Base-by-base conservation (phyloP, 345 rosid species). In the Rhodamnia rubescens region DNA sequence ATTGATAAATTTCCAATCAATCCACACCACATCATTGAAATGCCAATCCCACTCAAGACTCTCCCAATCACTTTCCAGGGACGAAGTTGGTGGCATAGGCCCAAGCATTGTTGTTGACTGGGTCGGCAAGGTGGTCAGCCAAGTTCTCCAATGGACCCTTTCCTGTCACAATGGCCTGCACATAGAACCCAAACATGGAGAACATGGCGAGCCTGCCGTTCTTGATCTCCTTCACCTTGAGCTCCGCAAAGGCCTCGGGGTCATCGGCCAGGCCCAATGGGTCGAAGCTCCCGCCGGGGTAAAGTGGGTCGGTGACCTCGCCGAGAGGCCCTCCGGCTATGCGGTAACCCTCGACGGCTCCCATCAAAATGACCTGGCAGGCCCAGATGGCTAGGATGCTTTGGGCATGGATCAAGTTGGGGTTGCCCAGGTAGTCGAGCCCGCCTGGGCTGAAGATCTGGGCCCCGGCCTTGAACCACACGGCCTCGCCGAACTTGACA, bases 191-290 rank as follows among this genome's bases (percentile, higher is more conserved):
- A 6, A 85, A 85, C 87, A 85, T 89, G 29, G 87, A 89, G 86
- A 89, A 83, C 87, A 89, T 86, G 40, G 90, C 88, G 13, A 89
- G 85, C 47, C 90, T 83, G 14, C 88, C 90, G 27, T 86, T 88
- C 86, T 88, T 88, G 55, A 88, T 52, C 78, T 89, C 90, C 83
- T 89, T 89, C n/a, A 87, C 90, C 85, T 85, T 88, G 56, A 86
- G 53, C 87, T 88, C 87, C 0, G 87, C 87, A 9, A 89, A 89
- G 8, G 88, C 88, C 52, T 86, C 88, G 4, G 88, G 88, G 29
- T 89, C 90, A 36, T 87, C 88, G 5, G 87, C 87, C 32, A 89
- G 80, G 36, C 88, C 89, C 81, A 89, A 69, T 4, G 89, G 87
- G 83, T 87, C 89, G 32, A 89, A 87, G 87, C 88, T 83, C 2